phyloP scores from a whole-genome alignment of 768 basidiomycete species.

The Russula emetica region DNA sequence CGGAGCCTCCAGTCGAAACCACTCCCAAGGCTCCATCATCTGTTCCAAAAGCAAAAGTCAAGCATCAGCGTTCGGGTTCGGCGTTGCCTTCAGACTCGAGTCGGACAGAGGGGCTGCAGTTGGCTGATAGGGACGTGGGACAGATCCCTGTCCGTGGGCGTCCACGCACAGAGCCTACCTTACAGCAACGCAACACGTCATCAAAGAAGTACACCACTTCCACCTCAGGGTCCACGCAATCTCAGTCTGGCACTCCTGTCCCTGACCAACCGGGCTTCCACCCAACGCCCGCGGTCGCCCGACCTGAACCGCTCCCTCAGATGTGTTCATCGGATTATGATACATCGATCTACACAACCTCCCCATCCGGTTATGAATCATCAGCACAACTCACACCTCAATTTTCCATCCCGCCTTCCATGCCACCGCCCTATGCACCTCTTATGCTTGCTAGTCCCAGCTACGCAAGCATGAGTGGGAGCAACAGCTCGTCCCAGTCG shows the following conservation, averaged over 20 bases:
- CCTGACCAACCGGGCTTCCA: slow-evolving; percentile 17
- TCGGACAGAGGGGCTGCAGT: slow-evolving; percentile 6
- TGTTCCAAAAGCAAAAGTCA: slow-evolving; percentile 1
- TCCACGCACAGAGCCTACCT: slow-evolving; percentile 15
- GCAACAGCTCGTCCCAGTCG: slow-evolving; percentile 23
- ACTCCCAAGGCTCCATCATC: slow-evolving; percentile 11
- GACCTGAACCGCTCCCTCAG: slow-evolving; percentile 15
- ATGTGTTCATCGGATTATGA: slow-evolving; percentile 14
- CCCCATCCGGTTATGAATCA: slow-evolving; percentile 9
- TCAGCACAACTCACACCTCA: neutral
- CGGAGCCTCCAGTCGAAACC: slow-evolving; percentile 4
- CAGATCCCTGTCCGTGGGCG: slow-evolving; percentile 24
- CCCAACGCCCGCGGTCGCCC: slow-evolving; percentile 8
- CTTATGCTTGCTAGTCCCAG: slow-evolving; percentile 22
- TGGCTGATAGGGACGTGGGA: slow-evolving; percentile 5
- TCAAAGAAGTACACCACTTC: slow-evolving; percentile 13
- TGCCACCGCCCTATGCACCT: slow-evolving; percentile 18
- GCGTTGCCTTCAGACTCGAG: slow-evolving; percentile 1
- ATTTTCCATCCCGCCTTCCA: slow-evolving; percentile 16
- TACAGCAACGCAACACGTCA: slow-evolving; percentile 13
- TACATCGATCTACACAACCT: slow-evolving; percentile 11
- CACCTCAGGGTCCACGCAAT: slow-evolving; percentile 7
- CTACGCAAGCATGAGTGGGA: slow-evolving; percentile 22
- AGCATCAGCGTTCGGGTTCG: slow-evolving; percentile 11
- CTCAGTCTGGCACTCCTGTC: slow-evolving; percentile 20